Base-by-base conservation (phyloP, 495 filamentous ascomycete species). In the Penicillium malachiteum region DNA sequence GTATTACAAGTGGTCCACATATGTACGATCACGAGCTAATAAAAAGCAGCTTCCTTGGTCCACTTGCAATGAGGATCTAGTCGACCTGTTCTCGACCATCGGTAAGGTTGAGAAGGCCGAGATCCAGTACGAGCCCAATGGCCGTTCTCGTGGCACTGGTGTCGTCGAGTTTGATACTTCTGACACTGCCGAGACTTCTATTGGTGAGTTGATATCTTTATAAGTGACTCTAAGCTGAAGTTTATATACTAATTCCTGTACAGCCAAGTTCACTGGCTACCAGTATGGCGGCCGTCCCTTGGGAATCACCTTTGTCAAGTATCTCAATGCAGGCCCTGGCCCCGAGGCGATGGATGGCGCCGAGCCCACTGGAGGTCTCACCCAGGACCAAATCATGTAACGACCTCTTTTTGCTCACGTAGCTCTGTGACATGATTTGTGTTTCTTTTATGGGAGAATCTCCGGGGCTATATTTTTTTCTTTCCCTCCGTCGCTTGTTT, bases 381-480 rank as follows among this genome's bases (percentile, higher is more conserved):
- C 91, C 3, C 94, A 98, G 70, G 94, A 97, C 65, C 93, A 98
- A 78, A 97, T 98, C 73, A 96, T 96, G 93, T 98, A 83, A 74
- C 33, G 34, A 37, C 16, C 34, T 17, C 17, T 21, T 40, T 9
- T 30, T 35, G 3, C 16, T 49, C 18, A 37, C 13, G 9, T 13
- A 37, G 12, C 34, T 10, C 34, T 10, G 41, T 51, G 16, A 10
- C 21, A 12, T 33, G 35, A 16, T 33, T 17, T 59, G 47, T 48
- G 17, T 54, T 44, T 26, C n/a, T n/a, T 49, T 34, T 55, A 45
- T 18, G 44, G 48, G 48, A 46, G 43, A 32, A 21, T 49, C 34
- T 12, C 21, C 17, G 13, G 21, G 17, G 47, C 31, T 44, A 47
- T 43, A 21, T 44, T 44, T 21, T 44, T 26, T 50, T 42, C 17